These are phyloP conservation scores for Skeletonema marinoi DNA, from an alignment of 108 stramenopile genomes.

Conservation along the genomic window DNA sequence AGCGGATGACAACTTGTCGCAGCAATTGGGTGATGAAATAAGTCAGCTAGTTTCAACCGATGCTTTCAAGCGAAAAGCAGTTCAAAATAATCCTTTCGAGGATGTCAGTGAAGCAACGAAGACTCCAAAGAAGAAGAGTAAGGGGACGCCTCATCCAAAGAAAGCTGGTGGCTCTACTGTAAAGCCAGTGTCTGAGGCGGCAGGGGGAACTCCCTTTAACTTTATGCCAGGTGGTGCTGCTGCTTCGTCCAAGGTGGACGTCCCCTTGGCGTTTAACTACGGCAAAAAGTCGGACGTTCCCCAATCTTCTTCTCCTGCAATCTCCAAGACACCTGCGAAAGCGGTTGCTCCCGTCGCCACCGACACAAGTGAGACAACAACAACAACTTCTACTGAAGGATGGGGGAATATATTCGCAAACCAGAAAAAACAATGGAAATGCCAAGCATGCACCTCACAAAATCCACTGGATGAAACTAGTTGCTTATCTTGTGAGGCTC, in stretches of 20 bases:
- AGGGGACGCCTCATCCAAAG: neutral
- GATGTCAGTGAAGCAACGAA: neutral
- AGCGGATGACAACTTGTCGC: neutral
- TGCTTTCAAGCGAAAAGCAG: neutral
- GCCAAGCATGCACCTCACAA: constrained; percentile 29
- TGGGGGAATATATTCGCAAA: constrained; percentile 46
- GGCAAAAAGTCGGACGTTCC: neutral
- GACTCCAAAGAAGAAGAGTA: neutral
- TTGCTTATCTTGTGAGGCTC: constrained; percentile 50
- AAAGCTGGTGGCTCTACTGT: neutral
- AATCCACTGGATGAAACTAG: constrained; percentile 23
- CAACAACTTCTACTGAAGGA: constrained; percentile 9
- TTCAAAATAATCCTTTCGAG: neutral
- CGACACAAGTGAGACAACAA: neutral
- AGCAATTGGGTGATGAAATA: neutral
- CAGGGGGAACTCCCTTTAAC: constrained; percentile 17
- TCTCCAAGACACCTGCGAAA: neutral
- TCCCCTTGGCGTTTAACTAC: constrained; percentile 29
- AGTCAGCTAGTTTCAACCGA: neutral
- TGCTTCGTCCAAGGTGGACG: constrained; percentile 12
- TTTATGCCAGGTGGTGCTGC: constrained; percentile 43
- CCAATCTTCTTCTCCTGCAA: neutral
- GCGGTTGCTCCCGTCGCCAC: neutral
- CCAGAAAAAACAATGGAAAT: constrained; percentile 63
- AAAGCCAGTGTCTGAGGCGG: neutral